Evolutionary conservation across 192 early-diverging fungal species (phyloP).

Genomic region (Coemansia reversa): DNA sequence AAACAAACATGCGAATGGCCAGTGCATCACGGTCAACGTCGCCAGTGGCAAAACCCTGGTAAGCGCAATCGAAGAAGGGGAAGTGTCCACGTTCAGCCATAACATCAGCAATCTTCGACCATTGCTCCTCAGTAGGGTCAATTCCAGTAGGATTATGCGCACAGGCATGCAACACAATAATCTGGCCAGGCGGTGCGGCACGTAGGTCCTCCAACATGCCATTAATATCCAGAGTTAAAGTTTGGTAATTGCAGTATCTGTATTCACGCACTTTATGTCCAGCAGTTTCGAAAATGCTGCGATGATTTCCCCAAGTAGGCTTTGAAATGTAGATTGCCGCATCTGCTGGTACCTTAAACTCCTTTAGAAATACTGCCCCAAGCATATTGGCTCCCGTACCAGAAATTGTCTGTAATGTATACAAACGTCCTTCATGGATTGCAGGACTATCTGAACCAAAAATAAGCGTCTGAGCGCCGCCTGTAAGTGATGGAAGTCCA

Average conservation of each 20-base stretch:
- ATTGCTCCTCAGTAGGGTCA: constrained; percentile 92
- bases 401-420: constrained; percentile 86
- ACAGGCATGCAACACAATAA: constrained; percentile 92
- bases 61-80: constrained; percentile 98
- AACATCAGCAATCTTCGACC: constrained; percentile 86
- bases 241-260: constrained; percentile 83
- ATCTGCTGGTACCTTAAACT: constrained; percentile 62
- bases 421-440: constrained; percentile 68
- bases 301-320: constrained; percentile 97
- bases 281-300: constrained; percentile 81
- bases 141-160: constrained; percentile 99
- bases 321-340: constrained; percentile 84
- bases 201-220: constrained; percentile 71
- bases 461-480: constrained; percentile 79
- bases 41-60: constrained; percentile 98
- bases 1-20: constrained; percentile 91
- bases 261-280: constrained; percentile 85
- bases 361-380: constrained; percentile 78
- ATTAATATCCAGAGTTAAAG: constrained; percentile 75
- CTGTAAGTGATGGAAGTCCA: constrained; percentile 75
- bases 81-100: constrained; percentile 80
- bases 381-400: constrained; percentile 91
- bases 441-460: constrained; percentile 75
- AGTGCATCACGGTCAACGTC: constrained; percentile 87
- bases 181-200: constrained; percentile 72